Evolutionary conservation across 352 stramenopile genomes (phyloP).

Genomic region (Aphanomyces stellatus): DNA sequence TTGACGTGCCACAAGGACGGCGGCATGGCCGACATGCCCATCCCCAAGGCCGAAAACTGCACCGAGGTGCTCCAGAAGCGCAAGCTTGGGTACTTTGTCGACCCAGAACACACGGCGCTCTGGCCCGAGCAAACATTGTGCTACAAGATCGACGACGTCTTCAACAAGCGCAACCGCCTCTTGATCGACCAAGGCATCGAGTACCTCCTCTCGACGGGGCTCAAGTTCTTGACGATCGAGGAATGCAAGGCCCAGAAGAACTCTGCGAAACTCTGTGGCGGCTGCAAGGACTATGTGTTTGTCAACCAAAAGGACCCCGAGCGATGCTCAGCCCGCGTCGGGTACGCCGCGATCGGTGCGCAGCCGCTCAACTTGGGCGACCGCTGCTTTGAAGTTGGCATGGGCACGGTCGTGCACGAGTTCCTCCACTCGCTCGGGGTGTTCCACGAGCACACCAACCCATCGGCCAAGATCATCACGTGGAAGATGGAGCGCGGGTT

Average conservation of each 20-base stretch:
- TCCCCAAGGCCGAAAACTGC: slow-evolving; percentile 37
- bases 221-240: slow-evolving; percentile 46
- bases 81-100: slow-evolving; percentile 37
- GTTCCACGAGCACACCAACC: slow-evolving; percentile 67
- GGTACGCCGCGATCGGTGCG: slow-evolving; percentile 51
- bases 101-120: slow-evolving; percentile 45
- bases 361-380: slow-evolving; percentile 63
- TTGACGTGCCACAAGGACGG: slow-evolving; percentile 54
- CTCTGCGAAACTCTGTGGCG: neutral
- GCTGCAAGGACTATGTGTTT: slow-evolving; percentile 53
- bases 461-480: slow-evolving; percentile 54
- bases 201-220: slow-evolving; percentile 43
- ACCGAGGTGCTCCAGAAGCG: slow-evolving; percentile 21
- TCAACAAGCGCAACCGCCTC: slow-evolving; percentile 34
- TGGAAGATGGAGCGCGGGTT: slow-evolving; percentile 45
- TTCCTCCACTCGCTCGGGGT: slow-evolving; percentile 54
- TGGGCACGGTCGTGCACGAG: slow-evolving; percentile 49
- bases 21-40: slow-evolving; percentile 47
- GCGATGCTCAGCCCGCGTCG: slow-evolving; percentile 47
- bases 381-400: slow-evolving; percentile 45
- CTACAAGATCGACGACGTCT: slow-evolving; percentile 49
- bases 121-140: slow-evolving; percentile 61
- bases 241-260: slow-evolving; percentile 44
- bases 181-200: slow-evolving; percentile 46
- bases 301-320: slow-evolving; percentile 60